Conservation (phyloP, 345 rosid genomes). For the Brassica napus region Da-Ae NC_063442.1:9084501-9085000, state of each 20-base stretch:
- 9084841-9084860: conserved; percentile 65
- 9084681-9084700: conserved; percentile 75
- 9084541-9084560: conserved; percentile 95
- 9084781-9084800: conserved; percentile 13
- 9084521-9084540: conserved; percentile 90
- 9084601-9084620: conserved; percentile 80
- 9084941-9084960: not conserved
- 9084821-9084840: conserved; percentile 63
- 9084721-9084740: conserved; percentile 80
- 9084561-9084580: conserved; percentile 90
- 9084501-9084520: conserved; percentile 72
- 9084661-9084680: conserved; percentile 90
- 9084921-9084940: conserved; percentile 67
- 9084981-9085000: conserved; percentile 50
- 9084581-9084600: conserved; percentile 90
- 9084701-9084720: conserved; percentile 77
- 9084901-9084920: conserved; percentile 53
- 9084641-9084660: conserved; percentile 98
- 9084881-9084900: conserved; percentile 67
- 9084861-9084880: conserved; percentile 77
- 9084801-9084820: not conserved
- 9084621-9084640: conserved; percentile 86
- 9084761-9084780: not conserved
- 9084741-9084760: conserved; percentile 49
- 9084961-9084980: not conserved